Base-by-base conservation (phyloP, 139 green algal genomes). In the Micromonas commoda region DNA sequence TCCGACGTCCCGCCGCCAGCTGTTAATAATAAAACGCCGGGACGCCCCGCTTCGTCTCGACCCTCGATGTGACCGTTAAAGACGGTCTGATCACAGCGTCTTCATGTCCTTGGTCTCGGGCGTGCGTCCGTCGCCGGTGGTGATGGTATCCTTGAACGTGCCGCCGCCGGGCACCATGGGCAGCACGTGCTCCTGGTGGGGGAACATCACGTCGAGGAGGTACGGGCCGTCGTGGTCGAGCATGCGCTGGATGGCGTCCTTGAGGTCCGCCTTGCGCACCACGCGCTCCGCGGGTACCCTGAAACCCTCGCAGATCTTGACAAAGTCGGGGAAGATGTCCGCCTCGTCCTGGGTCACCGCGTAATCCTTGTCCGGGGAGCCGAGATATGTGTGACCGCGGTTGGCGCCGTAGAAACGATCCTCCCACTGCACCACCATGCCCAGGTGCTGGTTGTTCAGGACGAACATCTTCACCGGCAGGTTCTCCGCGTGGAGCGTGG, bases 341-440 rank as follows among this genome's bases (percentile, higher is more conserved):
- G 79, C 80, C 77, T 90, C 82, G n/a, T 96, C 77, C 13, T 80
- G 33, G 20, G 84, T 88, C 23, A 77, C 71, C 63, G 92, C 89
- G 66, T 83, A 93, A 77, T 91, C 89, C 0, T 61, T 61, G 53
- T 92, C 89, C 61, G 82, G 81, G 53, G 89, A 86, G 51, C 96
- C 96, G 54, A 99, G 88, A 86, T 98, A 99, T 0, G 96, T 99
- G 87, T 99, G 95, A 0, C 92, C 96, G 53, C 94, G 88, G 88
- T 99, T 99, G 29, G 60, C 52, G 89, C 98, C 97, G 91, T 99
- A 99, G 86, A 99, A 99, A 66, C 96, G 86, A 82, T 99, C 95
- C 87, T 99, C 96, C 96, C 96, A 99, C 86, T 98, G 94, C 81
- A 98, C 88, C 34, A 99, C 96, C 96, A 99, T 99, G 79, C 96